Evolutionary conservation across 164 flowering plant species (phyloP), one percentile per base, ranked within the genome.

Genomic region (Cinnamomum chago): DNA sequence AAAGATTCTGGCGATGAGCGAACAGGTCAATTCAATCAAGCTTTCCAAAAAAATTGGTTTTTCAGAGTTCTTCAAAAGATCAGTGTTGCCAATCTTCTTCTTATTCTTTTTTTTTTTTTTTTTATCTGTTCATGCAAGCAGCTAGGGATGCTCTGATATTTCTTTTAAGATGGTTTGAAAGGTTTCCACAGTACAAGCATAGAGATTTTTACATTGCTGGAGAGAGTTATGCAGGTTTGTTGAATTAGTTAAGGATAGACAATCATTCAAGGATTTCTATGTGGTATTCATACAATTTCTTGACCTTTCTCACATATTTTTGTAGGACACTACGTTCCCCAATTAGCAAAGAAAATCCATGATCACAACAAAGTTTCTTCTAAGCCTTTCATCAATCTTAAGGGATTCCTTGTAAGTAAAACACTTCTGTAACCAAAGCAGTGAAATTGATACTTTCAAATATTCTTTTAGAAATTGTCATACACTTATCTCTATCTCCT

Each of bases 261-360:
- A 6, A 17, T n/a, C 12, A 17, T 15, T 15, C 60, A 2, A 55
- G 17, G 5, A 22, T 20, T 64, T 64, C 5, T 27, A 28, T 67
- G 18, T 67, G 10, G 28, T 27, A 3, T 15, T 67, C n/a, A 3
- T 30, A 13, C 69, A 3, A 15, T 14, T 67, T 27, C 69, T 22
- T 5, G 27, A 18, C 27, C 69, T 67, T 30, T 18, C n/a, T 9
- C 22, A 5, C n/a, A 13, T 64, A 15, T 51, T 68, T 60, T 70
- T 71, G 60, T 72, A 88, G 98, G 98, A 10, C 98, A 94, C 80
- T 94, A 94, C 70, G 88, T 94, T 66, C 98, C 98, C 10, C 94
- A 94, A 68, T 77, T 94, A 79, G 97, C 98, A 0, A 81, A 86
- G 83, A 79, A 80, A 75, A 85, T 94, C 58, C 68, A 77, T 25